phyloP scores from a whole-genome alignment of 1,139 yeast species.

The Saccharomyces pastorianus region DNA sequence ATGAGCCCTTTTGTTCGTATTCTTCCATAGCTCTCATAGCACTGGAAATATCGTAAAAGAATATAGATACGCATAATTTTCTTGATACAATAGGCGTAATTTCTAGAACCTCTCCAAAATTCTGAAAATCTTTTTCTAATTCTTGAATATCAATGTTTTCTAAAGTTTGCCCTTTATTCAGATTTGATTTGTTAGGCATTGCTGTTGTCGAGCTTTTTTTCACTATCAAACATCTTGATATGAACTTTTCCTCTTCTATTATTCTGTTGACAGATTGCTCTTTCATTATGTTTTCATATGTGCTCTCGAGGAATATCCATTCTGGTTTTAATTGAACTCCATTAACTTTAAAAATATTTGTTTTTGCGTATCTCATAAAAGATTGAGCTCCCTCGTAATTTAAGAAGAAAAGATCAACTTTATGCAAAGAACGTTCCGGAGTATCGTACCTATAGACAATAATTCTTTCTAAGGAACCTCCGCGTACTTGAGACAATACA shows the following conservation, averaged over 20 bases:
- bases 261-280: not conserved
- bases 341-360: conserved; percentile 54
- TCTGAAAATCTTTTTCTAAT: conserved; percentile 44
- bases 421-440: conserved; percentile 5
- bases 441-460: conserved; percentile 19
- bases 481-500: conserved; percentile 51
- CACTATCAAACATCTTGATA: conserved; percentile 37
- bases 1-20: conserved; percentile 32
- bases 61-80: conserved; percentile 53
- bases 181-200: conserved; percentile 18
- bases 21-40: conserved; percentile 58
- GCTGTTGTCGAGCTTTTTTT: conserved; percentile 26
- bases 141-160: conserved; percentile 35
- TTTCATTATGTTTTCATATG: not conserved
- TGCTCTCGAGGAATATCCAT: conserved; percentile 24
- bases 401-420: conserved; percentile 47
- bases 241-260: conserved; percentile 20
- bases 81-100: conserved; percentile 61
- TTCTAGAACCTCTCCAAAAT: conserved; percentile 56
- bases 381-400: conserved; percentile 46
- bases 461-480: conserved; percentile 66
- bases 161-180: conserved; percentile 21
- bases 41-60: conserved; percentile 51
- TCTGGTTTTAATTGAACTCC: conserved; percentile 43
- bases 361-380: conserved; percentile 48